Evolutionary conservation across 2,329 filamentous ascomycete species (phyloP), one percentile per base, ranked within the genome.

Genomic region (Beauveria brongniartii): DNA sequence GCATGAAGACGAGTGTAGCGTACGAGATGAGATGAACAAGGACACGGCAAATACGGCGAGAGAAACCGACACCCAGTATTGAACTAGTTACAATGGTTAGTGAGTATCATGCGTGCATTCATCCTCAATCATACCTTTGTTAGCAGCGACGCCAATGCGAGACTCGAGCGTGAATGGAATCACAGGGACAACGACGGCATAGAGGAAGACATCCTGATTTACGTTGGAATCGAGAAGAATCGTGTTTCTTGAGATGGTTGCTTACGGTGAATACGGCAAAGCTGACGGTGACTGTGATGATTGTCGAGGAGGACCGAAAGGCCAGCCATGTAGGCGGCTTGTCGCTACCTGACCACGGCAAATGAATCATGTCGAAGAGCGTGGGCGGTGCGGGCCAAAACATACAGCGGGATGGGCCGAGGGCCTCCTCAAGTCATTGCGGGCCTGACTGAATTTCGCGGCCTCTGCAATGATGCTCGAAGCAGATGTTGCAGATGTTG

Each of bases 41-140:
- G 72, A 67, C 28, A 67, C 69, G 22, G 69, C 72, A 62, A 68
- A 73, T 14, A 72, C 68, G 6, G 72, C 70, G 55, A 74, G 65
- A 28, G 71, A 71, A 59, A 74, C 67, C 9, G 72, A 73, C n/a
- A 72, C 67, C 72, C 72, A 74, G 48, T 71, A 69, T 61, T 74
- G 72, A 47, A 73, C 69, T 67, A 22, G 1, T 26, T 10, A 41
- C 26, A 20, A 50, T 22, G 30, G 24, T 28, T 34, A 20, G 41
- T 16, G 18, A 7, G 2, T 10, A 22, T 18, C 9, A 8, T 14
- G 20, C 14, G 20, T 30, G 14, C 20, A 14, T 46, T 28, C 12
- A 34, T 55, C 34, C 14, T 12, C 43, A 12, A 34, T 20, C 58
- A 47, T 59, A 67, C 67, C 64, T 61, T 65, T 64, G 16, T 67